A percentile compares a stretch with the other conserved stretches of the same genome.
Conservation (phyloP, 257 asterid genomes). For the Rubia yunnanensis region DNA sequence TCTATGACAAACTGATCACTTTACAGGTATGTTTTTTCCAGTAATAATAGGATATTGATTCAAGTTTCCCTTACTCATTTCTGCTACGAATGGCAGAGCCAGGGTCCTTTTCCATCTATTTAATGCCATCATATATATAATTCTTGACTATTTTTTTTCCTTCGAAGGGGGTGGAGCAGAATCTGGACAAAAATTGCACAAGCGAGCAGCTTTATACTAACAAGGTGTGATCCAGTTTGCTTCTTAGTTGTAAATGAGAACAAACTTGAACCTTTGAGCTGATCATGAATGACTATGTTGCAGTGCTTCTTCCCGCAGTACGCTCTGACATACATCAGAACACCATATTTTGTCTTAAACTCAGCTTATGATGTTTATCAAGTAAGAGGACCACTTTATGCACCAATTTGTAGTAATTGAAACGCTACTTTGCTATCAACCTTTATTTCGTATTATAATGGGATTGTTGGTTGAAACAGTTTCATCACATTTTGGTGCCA, state of each 20-base stretch:
- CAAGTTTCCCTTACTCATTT: neutral
- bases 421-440: neutral
- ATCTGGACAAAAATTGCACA: slow-evolving; percentile 65
- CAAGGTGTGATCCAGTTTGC: slow-evolving; percentile 35
- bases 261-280: slow-evolving; percentile 10
- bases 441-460: slow-evolving; percentile 3
- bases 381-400: slow-evolving; percentile 44
- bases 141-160: slow-evolving; percentile 3
- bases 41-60: neutral
- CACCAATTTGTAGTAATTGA: neutral
- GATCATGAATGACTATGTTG: slow-evolving; percentile 10
- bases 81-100: neutral
- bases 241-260: slow-evolving; percentile 5
- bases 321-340: slow-evolving; percentile 47
- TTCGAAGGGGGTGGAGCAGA: slow-evolving; percentile 55
- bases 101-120: neutral
- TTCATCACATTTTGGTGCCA: slow-evolving; percentile 78
- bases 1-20: slow-evolving; percentile 43
- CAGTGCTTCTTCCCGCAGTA: slow-evolving; percentile 98
- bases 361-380: slow-evolving; percentile 87
- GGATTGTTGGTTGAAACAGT: slow-evolving; percentile 31
- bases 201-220: slow-evolving; percentile 34
- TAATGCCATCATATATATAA: neutral
- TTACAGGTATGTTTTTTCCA: slow-evolving; percentile 45
- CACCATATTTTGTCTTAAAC: slow-evolving; percentile 84